Percentiles rank a stretch among this genome's conserved stretches.
Conservation (phyloP, 2,329 filamentous ascomycete species). For the Beauveria bassiana region DNA sequence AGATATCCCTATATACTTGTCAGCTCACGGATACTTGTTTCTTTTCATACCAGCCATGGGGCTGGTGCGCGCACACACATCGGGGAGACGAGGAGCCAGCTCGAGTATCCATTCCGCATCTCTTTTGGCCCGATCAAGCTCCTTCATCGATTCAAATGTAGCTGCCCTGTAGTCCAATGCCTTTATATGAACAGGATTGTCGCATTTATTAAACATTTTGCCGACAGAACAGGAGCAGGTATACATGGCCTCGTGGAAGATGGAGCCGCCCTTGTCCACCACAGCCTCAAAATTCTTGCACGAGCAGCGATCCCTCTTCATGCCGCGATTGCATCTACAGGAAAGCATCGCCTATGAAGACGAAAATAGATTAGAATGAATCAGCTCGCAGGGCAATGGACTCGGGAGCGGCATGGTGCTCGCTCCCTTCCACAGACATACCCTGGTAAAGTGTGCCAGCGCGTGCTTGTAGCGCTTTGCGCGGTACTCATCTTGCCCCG, state of each 20-base stretch:
- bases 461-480: slow-evolving; percentile 27
- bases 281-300: slow-evolving; percentile 33
- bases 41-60: neutral
- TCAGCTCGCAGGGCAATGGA: neutral
- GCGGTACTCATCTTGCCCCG: slow-evolving; percentile 27
- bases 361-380: neutral
- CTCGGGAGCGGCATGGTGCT: neutral
- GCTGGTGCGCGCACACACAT: slow-evolving; percentile 22
- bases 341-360: slow-evolving; percentile 26
- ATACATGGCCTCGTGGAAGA: slow-evolving; percentile 35
- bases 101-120: slow-evolving; percentile 38
- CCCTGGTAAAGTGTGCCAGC: slow-evolving; percentile 29
- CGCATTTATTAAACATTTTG: slow-evolving; percentile 32
- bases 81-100: slow-evolving; percentile 31
- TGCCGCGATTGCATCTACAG: slow-evolving; percentile 27
- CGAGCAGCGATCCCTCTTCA: slow-evolving; percentile 28
- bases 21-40: neutral
- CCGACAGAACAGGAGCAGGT: slow-evolving; percentile 29
- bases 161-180: slow-evolving; percentile 35
- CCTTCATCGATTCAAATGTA: slow-evolving; percentile 30
- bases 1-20: slow-evolving; percentile 30
- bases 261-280: slow-evolving; percentile 25
- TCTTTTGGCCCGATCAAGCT: slow-evolving; percentile 29
- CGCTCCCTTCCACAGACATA: slow-evolving; percentile 14
- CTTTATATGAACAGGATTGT: slow-evolving; percentile 29